Conservation (phyloP, 306 rosid genomes). For the Comarum palustre region DNA sequence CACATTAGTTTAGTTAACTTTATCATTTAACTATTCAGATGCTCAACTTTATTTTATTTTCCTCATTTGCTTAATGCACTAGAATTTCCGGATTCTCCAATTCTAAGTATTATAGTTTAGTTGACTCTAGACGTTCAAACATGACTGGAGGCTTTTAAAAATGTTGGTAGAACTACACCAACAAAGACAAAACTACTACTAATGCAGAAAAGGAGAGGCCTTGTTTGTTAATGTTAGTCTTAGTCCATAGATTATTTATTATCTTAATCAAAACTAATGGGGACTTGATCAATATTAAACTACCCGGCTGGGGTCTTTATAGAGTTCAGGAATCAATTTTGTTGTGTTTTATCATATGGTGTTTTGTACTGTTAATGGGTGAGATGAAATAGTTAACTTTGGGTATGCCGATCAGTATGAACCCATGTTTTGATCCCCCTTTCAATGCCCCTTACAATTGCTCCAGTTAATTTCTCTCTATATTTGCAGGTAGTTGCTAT, state of each 20-base stretch:
- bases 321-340: neutral
- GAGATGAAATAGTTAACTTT: no score
- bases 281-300: conserved; percentile 22
- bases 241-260: conserved; percentile 16
- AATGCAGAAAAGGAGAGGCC: conserved; percentile 3
- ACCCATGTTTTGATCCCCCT: no score
- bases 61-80: conserved; percentile 34
- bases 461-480: no score
- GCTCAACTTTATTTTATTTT: conserved; percentile 35
- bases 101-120: conserved; percentile 29
- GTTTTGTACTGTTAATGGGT: no score
- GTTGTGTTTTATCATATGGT: no score
- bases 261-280: conserved; percentile 24
- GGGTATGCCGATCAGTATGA: no score
- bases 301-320: conserved; percentile 34
- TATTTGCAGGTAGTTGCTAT: no score
- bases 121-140: conserved; percentile 27
- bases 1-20: neutral
- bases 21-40: neutral
- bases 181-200: conserved; percentile 8
- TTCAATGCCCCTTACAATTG: no score
- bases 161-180: conserved; percentile 27
- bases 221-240: conserved; percentile 37
- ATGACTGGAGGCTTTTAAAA: conserved; percentile 10
- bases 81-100: conserved; percentile 37